These are phyloP conservation scores for Phanerochaete carnosa DNA, from an alignment of 768 basidiomycete genomes.

Conservation along the genomic window DNA sequence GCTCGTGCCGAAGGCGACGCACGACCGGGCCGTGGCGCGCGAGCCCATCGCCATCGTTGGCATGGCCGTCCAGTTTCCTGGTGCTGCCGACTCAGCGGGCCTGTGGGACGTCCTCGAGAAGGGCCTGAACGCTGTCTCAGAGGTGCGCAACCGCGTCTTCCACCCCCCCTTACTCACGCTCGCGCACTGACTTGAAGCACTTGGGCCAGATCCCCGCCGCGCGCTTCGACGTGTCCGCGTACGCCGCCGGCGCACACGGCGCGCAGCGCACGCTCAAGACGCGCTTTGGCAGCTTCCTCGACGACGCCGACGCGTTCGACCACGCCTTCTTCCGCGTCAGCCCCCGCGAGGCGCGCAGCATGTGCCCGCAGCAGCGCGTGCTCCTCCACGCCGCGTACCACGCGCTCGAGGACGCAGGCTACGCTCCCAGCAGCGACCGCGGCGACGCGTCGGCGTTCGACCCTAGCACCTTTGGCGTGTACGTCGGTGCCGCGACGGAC, in stretches of 20 bases:
- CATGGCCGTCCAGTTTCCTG: slow-evolving; percentile 60
- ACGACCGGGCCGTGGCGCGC: slow-evolving; percentile 25
- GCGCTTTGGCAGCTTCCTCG: slow-evolving; percentile 62
- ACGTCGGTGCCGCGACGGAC: slow-evolving; percentile 64
- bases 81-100: slow-evolving; percentile 42
- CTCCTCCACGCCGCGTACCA: slow-evolving; percentile 64
- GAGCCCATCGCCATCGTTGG: slow-evolving; percentile 69
- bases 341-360: slow-evolving; percentile 69
- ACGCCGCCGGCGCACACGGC: slow-evolving; percentile 25
- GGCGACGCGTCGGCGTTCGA: slow-evolving; percentile 47
- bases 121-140: slow-evolving; percentile 52
- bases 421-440: too few species aligned
- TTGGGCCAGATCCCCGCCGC: slow-evolving; percentile 51
- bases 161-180: slow-evolving; percentile 3
- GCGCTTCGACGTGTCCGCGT: slow-evolving; percentile 49
- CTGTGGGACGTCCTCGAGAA: slow-evolving; percentile 60
- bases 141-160: slow-evolving; percentile 37
- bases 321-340: slow-evolving; percentile 69
- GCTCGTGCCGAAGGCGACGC: not conserved
- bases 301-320: slow-evolving; percentile 58
- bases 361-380: slow-evolving; percentile 76
- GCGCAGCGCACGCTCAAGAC: slow-evolving; percentile 45
- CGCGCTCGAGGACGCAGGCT: slow-evolving; percentile 69
- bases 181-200: slow-evolving; percentile 1
- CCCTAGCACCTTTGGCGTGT: slow-evolving; percentile 59